Evolutionary conservation across 2,329 filamentous ascomycete genomes (phyloP).

Genomic region (Knufia fluminis): DNA sequence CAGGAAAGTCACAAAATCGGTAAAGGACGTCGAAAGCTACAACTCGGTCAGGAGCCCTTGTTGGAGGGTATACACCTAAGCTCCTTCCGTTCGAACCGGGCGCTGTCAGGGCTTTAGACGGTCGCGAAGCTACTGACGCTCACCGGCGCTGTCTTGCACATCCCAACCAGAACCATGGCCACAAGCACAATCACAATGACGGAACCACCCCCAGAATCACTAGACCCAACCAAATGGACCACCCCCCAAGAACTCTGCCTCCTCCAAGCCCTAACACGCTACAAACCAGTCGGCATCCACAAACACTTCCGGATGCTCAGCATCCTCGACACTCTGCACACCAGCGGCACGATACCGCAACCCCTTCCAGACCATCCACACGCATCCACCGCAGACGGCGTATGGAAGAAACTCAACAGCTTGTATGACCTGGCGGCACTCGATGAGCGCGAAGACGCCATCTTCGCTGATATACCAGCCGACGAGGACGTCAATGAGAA

Average conservation of each 20-base stretch:
- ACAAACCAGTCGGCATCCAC: conserved; percentile 96
- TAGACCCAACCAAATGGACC: conserved; percentile 57
- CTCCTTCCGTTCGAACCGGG: too few relatives aligned
- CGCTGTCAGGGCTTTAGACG: too few relatives aligned
- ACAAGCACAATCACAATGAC: conserved; percentile 1
- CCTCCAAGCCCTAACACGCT: conserved; percentile 84
- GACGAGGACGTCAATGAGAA: conserved; percentile 22
- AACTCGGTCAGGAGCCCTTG: too few relatives aligned
- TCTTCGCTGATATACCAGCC: conserved; percentile 49
- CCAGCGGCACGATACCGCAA: conserved; percentile 63
- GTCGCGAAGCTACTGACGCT: too few relatives aligned
- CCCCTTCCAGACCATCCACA: conserved; percentile 52
- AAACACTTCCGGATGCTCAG: conserved; percentile 89
- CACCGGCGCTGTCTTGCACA: too few relatives aligned
- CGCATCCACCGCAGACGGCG: conserved; percentile 64
- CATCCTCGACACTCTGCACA: conserved; percentile 69
- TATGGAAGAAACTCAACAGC: conserved; percentile 77
- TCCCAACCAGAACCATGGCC: background rate
- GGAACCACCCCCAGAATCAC: background rate
- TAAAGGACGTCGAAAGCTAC: too few relatives aligned
- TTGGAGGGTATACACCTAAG: too few relatives aligned
- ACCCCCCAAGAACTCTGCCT: conserved; percentile 90
- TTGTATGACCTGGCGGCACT: conserved; percentile 80
- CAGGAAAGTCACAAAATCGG: too few relatives aligned
- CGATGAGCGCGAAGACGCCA: conserved; percentile 66